Percentiles rank a stretch among this genome's conserved stretches.
These are phyloP conservation scores for Fallopia convolvulus DNA, from an alignment of 148 eudicot species.

Conservation along the genomic window DNA sequence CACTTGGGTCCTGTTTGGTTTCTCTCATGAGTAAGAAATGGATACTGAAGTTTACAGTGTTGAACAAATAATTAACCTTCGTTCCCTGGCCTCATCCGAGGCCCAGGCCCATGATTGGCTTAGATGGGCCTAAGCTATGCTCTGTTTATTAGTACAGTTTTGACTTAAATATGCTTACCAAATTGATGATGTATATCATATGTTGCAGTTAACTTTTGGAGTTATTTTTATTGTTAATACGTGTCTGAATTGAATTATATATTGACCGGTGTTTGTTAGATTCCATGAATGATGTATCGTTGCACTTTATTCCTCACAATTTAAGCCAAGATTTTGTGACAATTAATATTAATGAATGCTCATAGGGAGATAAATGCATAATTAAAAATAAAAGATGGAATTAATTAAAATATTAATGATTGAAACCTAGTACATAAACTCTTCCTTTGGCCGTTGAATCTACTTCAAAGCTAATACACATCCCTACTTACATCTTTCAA, in stretches of 20 bases:
- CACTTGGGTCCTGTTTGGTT: background rate
- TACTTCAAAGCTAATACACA: background rate
- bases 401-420: background rate
- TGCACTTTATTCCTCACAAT: background rate
- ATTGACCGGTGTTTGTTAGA: background rate
- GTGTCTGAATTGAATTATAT: background rate
- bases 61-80: background rate
- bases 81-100: background rate
- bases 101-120: background rate
- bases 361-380: background rate
- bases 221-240: background rate
- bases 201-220: background rate
- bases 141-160: background rate
- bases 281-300: background rate
- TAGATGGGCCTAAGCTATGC: background rate
- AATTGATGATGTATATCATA: too few species aligned
- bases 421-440: conserved; percentile 5
- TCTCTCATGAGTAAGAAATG: background rate
- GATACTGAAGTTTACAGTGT: background rate
- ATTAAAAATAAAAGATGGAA: background rate
- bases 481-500: background rate
- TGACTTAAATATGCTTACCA: background rate
- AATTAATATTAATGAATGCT: background rate
- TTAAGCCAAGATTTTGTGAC: background rate
- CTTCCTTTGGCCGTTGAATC: background rate